Percentiles rank a stretch among this genome's conserved stretches.
These are phyloP conservation scores for Castanea mollissima DNA, from an alignment of 306 rosid genomes.

Conservation along the genomic window DNA sequence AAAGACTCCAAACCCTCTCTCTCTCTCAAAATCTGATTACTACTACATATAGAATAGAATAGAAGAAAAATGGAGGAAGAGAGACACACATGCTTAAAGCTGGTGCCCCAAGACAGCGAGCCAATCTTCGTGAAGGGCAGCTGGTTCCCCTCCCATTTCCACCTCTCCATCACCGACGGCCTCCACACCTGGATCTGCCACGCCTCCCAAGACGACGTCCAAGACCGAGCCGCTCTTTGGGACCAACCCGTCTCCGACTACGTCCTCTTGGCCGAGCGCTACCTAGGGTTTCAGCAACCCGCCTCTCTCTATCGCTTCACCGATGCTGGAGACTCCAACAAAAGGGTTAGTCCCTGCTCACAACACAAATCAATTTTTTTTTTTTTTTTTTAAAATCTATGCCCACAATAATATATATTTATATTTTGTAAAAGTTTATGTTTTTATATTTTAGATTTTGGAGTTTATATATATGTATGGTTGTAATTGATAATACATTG, in stretches of 20 bases:
- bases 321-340: constrained; percentile 68
- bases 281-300: constrained; percentile 75
- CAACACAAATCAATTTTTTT: neutral
- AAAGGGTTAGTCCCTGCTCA: constrained; percentile 41
- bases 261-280: constrained; percentile 57
- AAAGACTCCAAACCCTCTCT: neutral
- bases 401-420: neutral
- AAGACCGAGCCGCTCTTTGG: constrained; percentile 82
- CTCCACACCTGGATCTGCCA: constrained; percentile 67
- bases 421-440: neutral
- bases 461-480: neutral
- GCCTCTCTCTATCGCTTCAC: constrained; percentile 57
- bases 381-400: neutral
- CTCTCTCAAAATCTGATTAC: neutral
- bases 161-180: constrained; percentile 73
- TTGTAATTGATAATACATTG: too few species aligned
- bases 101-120: constrained; percentile 26
- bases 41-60: neutral
- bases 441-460: neutral
- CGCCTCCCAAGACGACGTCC: constrained; percentile 71
- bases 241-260: constrained; percentile 74
- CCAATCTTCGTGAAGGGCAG: constrained; percentile 69
- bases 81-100: constrained; percentile 69
- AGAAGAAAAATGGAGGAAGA: constrained; percentile 34
- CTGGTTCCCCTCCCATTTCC: constrained; percentile 57